phyloP scores from a whole-genome alignment of 352 stramenopile genomes.

The Globisporangium polare region DNA sequence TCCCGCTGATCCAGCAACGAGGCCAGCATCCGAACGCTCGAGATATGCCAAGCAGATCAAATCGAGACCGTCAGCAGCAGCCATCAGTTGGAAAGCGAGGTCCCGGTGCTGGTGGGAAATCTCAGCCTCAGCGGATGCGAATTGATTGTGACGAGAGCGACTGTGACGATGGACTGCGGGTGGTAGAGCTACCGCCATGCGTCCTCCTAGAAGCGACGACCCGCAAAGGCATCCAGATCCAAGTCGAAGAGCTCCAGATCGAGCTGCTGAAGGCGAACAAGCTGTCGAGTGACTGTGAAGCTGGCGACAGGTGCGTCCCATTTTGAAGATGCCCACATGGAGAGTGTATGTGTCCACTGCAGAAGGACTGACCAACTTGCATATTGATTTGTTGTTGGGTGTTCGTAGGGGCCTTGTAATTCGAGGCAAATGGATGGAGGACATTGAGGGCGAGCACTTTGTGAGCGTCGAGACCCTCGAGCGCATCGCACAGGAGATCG shows the following conservation, averaged over 20 bases:
- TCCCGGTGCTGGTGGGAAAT: background rate
- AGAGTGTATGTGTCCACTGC: background rate
- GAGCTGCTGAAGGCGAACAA: slow-evolving; percentile 23
- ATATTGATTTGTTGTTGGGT: background rate
- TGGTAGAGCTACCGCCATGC: slow-evolving; percentile 30
- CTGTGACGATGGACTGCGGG: slow-evolving; percentile 17
- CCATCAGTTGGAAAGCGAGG: background rate
- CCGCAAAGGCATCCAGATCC: slow-evolving; percentile 49
- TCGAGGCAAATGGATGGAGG: slow-evolving; percentile 36
- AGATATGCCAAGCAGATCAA: background rate
- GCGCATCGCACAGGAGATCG: slow-evolving; percentile 50
- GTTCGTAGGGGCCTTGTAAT: slow-evolving; percentile 48
- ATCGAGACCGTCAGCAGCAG: background rate
- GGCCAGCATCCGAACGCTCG: background rate
- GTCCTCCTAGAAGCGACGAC: slow-evolving; percentile 66
- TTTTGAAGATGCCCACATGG: background rate
- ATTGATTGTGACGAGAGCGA: slow-evolving; percentile 10
- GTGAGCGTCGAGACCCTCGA: slow-evolving; percentile 32
- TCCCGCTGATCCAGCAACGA: slow-evolving; percentile 14
- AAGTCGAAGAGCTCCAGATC: slow-evolving; percentile 62
- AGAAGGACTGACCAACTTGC: background rate
- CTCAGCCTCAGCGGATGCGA: slow-evolving; percentile 3
- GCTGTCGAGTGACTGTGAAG: slow-evolving; percentile 4
- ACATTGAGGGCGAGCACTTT: slow-evolving; percentile 26
- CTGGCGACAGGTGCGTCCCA: slow-evolving; percentile 55